Percentiles rank a stretch among this genome's conserved stretches.
phyloP scores from a whole-genome alignment of 805 yeast species.

The Lipomyces yamanashiensis region DNA sequence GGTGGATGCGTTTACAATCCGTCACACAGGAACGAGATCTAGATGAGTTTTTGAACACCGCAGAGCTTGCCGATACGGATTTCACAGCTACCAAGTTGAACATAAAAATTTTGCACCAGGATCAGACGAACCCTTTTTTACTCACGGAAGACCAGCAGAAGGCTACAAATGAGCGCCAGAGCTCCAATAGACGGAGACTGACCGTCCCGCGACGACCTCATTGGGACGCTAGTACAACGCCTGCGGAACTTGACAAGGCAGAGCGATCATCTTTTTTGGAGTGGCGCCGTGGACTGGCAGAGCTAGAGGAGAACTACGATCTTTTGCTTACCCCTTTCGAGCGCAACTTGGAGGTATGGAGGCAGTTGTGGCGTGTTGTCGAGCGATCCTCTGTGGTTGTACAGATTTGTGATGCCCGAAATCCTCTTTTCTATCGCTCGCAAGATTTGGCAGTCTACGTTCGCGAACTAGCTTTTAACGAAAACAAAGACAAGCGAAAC shows the following conservation, averaged over 20 bases:
- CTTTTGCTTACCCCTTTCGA: constrained; percentile 93
- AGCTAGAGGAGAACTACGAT: constrained; percentile 81
- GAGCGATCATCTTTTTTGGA: constrained; percentile 90
- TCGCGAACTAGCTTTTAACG: constrained; percentile 66
- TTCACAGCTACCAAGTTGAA: constrained; percentile 89
- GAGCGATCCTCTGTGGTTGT: constrained; percentile 93
- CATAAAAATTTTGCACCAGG: constrained; percentile 78
- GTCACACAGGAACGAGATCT: constrained; percentile 93
- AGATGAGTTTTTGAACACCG: constrained; percentile 93
- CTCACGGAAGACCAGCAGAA: constrained; percentile 64
- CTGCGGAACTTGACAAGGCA: constrained; percentile 75
- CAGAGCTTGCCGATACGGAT: constrained; percentile 94
- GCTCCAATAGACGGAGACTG: constrained; percentile 56
- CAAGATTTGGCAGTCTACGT: constrained; percentile 86
- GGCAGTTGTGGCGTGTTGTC: constrained; percentile 96
- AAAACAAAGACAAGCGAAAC: constrained; percentile 68
- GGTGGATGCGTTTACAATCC: constrained; percentile 88
- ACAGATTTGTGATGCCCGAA: constrained; percentile 97
- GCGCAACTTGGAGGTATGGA: constrained; percentile 96
- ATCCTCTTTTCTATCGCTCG: constrained; percentile 88
- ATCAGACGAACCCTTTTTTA: constrained; percentile 60
- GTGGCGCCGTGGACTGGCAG: constrained; percentile 92
- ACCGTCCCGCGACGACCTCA: constrained; percentile 92
- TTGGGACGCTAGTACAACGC: constrained; percentile 77
- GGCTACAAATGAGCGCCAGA: constrained; percentile 64